Percentiles rank a stretch among this genome's conserved stretches.
phyloP scores from a whole-genome alignment of 2,329 filamentous ascomycete species.

The Fusarium duplospermum region DNA sequence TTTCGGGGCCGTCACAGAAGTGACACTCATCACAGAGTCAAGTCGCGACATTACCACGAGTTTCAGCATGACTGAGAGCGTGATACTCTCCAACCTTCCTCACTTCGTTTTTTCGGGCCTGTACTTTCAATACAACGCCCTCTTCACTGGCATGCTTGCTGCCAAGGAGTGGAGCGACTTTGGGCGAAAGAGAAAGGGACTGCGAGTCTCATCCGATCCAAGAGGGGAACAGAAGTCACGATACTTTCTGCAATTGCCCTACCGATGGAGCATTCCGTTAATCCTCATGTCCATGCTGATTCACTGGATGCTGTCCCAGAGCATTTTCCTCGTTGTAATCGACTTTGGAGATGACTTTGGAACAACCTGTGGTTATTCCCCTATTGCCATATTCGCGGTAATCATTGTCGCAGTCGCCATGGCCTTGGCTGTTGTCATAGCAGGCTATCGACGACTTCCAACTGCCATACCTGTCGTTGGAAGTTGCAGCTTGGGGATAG shows the following conservation, averaged over 20 bases:
- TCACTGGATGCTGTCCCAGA: slow-evolving; percentile 20
- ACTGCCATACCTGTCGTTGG: slow-evolving; percentile 6
- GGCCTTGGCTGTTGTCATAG: neutral
- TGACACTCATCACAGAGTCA: neutral
- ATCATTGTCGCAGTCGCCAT: neutral
- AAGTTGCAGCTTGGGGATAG: slow-evolving; percentile 17
- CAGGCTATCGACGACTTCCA: neutral
- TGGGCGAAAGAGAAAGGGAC: neutral
- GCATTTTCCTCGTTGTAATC: slow-evolving; percentile 8
- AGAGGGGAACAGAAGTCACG: neutral
- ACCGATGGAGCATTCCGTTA: slow-evolving; percentile 9
- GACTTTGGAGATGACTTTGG: neutral
- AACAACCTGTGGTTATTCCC: slow-evolving; percentile 14
- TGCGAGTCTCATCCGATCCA: slow-evolving; percentile 2
- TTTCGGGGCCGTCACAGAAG: neutral
- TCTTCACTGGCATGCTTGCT: slow-evolving; percentile 16
- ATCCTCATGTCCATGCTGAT: slow-evolving; percentile 1
- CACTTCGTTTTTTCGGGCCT: slow-evolving; percentile 15
- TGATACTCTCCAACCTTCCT: slow-evolving; percentile 3
- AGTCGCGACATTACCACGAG: too few relatives aligned
- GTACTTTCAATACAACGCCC: slow-evolving; percentile 15
- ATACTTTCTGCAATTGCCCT: slow-evolving; percentile 22
- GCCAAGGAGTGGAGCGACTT: slow-evolving; percentile 21
- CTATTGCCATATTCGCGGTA: neutral
- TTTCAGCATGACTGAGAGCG: neutral